These are phyloP conservation scores for Esteya vermicola DNA, from an alignment of 2,329 filamentous ascomycete species.

Conservation along the genomic window DNA sequence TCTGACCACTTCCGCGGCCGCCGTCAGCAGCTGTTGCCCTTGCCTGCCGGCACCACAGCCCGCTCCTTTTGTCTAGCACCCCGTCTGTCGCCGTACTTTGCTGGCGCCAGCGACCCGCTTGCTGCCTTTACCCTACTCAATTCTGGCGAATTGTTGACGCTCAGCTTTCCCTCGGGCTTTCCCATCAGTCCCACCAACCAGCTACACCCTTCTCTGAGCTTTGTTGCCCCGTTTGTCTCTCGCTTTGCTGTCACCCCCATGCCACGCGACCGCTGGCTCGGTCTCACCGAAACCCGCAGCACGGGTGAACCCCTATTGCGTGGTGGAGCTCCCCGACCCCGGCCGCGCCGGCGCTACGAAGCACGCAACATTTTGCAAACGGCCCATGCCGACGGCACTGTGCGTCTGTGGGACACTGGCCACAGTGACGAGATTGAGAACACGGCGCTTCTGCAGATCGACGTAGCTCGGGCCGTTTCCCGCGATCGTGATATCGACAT, in stretches of 20 bases:
- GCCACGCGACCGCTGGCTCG: slow-evolving; percentile 71
- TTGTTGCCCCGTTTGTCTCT: slow-evolving; percentile 81
- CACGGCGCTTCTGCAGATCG: slow-evolving; percentile 63
- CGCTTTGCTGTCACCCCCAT: slow-evolving; percentile 58
- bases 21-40: slow-evolving; percentile 54
- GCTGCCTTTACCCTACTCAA: slow-evolving; percentile 66
- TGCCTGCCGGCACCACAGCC: slow-evolving; percentile 64
- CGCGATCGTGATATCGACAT: slow-evolving; percentile 67
- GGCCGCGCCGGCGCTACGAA: slow-evolving; percentile 63
- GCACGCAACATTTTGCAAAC: slow-evolving; percentile 73
- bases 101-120: slow-evolving; percentile 79
- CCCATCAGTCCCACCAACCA: slow-evolving; percentile 88
- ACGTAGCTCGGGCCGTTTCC: slow-evolving; percentile 69
- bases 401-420: slow-evolving; percentile 88
- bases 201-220: slow-evolving; percentile 72
- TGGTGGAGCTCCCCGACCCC: slow-evolving; percentile 61
- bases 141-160: slow-evolving; percentile 76
- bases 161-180: slow-evolving; percentile 86
- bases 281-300: slow-evolving; percentile 71
- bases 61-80: slow-evolving; percentile 74
- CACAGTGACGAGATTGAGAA: slow-evolving; percentile 93
- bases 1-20: slow-evolving; percentile 70
- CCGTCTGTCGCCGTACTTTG: slow-evolving; percentile 69
- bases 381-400: slow-evolving; percentile 77
- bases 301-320: slow-evolving; percentile 65